Conservation (phyloP, 2,329 filamentous ascomycete genomes). For the Zymoseptoria tritici region DNA sequence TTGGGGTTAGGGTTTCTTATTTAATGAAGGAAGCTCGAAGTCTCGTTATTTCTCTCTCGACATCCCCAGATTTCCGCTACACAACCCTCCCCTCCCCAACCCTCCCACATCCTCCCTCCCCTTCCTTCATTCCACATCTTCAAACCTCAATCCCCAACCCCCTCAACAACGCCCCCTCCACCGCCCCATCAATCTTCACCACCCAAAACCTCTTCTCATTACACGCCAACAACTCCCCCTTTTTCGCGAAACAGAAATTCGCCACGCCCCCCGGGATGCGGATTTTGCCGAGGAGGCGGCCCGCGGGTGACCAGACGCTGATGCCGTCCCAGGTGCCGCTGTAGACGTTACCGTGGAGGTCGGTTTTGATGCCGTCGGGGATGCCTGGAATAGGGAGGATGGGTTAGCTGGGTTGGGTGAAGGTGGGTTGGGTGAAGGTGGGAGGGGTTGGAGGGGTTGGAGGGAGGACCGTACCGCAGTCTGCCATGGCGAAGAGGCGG, state of each 20-base stretch:
- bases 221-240: slow-evolving; percentile 22
- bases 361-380: slow-evolving; percentile 53
- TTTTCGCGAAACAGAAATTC: slow-evolving; percentile 27
- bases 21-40: too few relatives aligned
- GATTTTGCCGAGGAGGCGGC: slow-evolving; percentile 51
- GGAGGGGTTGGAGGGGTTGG: too few relatives aligned
- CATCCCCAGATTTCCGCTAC: too few relatives aligned
- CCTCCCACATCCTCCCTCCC: neutral
- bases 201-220: slow-evolving; percentile 24
- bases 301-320: slow-evolving; percentile 46
- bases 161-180: slow-evolving; percentile 22
- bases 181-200: slow-evolving; percentile 11
- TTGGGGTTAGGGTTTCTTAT: too few relatives aligned
- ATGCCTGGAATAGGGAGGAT: slow-evolving; percentile 34
- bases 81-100: too few relatives aligned
- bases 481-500: slow-evolving; percentile 24
- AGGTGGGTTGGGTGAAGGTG: too few relatives aligned
- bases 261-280: slow-evolving; percentile 37
- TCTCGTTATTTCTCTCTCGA: too few relatives aligned
- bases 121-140: neutral
- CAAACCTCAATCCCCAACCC: slow-evolving; percentile 22
- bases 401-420: neutral
- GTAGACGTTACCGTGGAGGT: slow-evolving; percentile 50
- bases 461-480: slow-evolving; percentile 9
- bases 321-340: slow-evolving; percentile 49